Percentiles rank a stretch among this genome's conserved stretches.
Evolutionary conservation across 164 flowering plant genomes (phyloP).

Genomic region (Piper longum): DNA sequence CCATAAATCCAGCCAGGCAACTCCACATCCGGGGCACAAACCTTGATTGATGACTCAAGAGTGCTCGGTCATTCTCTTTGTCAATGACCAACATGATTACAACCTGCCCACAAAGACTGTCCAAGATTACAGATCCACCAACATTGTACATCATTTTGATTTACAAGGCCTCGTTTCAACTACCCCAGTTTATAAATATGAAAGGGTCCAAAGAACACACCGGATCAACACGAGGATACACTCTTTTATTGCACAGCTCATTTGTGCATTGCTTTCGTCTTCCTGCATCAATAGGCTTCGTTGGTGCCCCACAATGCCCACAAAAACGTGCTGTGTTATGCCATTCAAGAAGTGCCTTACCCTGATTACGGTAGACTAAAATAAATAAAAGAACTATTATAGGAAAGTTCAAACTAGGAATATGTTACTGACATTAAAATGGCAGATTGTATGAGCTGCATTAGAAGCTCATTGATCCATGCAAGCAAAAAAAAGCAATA

Average conservation of each 20-base stretch:
- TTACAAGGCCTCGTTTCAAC: background rate
- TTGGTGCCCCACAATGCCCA: constrained; percentile 67
- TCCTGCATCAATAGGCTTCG: constrained; percentile 72
- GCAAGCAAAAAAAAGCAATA: too few relatives aligned
- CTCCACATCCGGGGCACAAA: constrained; percentile 98
- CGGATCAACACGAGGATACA: constrained; percentile 95
- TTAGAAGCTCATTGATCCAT: too few relatives aligned
- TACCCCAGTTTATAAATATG: background rate
- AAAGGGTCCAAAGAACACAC: constrained; percentile 20
- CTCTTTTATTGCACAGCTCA: constrained; percentile 55
- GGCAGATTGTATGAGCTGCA: too few relatives aligned
- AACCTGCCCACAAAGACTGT: constrained; percentile 35
- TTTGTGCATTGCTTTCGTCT: constrained; percentile 70
- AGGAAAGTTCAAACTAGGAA: too few relatives aligned
- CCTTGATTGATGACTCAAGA: constrained; percentile 66
- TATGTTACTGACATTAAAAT: too few relatives aligned
- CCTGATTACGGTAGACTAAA: constrained; percentile 25
- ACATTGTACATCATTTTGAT: background rate
- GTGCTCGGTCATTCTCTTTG: constrained; percentile 76
- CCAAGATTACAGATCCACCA: background rate
- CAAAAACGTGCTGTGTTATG: constrained; percentile 61
- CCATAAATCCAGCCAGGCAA: constrained; percentile 92
- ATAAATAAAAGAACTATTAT: too few relatives aligned
- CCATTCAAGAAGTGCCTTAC: constrained; percentile 91
- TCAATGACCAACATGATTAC: constrained; percentile 96